Conservation (phyloP, 2,329 filamentous ascomycete species). For the Tolypocladium pustulatum region DNA sequence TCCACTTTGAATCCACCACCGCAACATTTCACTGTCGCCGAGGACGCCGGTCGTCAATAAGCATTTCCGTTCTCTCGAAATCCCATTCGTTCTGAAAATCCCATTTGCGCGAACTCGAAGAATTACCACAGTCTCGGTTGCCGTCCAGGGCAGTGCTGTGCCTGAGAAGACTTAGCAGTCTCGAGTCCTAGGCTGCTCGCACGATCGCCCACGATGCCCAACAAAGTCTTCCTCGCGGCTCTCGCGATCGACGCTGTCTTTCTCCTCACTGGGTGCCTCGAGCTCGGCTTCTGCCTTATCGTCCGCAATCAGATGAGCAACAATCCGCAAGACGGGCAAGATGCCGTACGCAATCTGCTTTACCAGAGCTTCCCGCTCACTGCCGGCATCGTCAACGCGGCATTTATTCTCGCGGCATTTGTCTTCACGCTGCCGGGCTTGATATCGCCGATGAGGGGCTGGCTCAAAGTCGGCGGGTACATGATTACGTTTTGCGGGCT, state of each 20-base stretch:
- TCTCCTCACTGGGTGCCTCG: conserved; percentile 40
- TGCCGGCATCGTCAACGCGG: conserved; percentile 63
- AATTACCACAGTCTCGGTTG: background rate
- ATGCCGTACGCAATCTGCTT: conserved; percentile 40
- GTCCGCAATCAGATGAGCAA: conserved; percentile 35
- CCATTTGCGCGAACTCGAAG: background rate
- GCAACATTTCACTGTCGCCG: background rate
- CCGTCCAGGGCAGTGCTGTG: background rate
- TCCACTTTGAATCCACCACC: background rate
- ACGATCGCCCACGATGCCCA: conserved; percentile 32
- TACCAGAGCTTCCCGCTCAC: conserved; percentile 43
- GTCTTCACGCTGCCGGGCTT: conserved; percentile 61
- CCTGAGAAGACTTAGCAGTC: background rate
- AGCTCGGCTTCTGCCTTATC: conserved; percentile 44
- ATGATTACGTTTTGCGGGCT: conserved; percentile 49
- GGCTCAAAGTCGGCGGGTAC: conserved; percentile 61
- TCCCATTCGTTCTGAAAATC: background rate
- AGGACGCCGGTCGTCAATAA: background rate
- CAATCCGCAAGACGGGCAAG: conserved; percentile 30
- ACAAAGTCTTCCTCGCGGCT: conserved; percentile 42
- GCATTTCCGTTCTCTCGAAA: background rate
- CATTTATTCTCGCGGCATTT: conserved; percentile 63
- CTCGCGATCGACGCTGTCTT: conserved; percentile 39
- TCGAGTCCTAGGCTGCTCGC: background rate
- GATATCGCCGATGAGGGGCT: conserved; percentile 53